Evolutionary conservation across 2,329 filamentous ascomycete species (phyloP).

Genomic region (Colletotrichum salicis): DNA sequence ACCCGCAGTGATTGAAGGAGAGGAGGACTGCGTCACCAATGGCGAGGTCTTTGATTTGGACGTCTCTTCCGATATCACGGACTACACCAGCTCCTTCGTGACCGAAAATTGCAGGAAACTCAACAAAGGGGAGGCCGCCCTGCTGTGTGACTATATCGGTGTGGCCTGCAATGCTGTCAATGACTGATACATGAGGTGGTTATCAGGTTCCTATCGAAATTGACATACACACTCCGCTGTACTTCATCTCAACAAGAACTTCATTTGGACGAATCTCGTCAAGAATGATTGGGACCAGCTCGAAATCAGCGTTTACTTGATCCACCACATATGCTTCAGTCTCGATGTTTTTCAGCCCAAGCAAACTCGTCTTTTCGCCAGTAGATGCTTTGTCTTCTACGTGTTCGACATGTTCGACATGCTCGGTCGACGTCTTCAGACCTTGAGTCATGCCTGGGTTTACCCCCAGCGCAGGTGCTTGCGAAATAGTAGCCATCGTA

Average conservation of each 20-base stretch:
- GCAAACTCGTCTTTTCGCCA: not conserved
- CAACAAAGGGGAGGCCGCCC: conserved; percentile 18
- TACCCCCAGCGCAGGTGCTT: not conserved
- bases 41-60: conserved; percentile 91
- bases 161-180: conserved; percentile 57
- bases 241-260: conserved; percentile 91
- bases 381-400: not conserved
- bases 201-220: not conserved
- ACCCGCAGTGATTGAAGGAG: conserved; percentile 91
- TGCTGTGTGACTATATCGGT: conserved; percentile 67
- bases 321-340: conserved; percentile 23
- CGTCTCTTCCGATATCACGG: conserved; percentile 92
- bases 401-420: not conserved
- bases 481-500: not conserved
- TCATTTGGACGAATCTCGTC: conserved; percentile 71
- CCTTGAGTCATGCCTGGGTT: not conserved
- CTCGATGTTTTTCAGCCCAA: not conserved
- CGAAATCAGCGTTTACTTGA: conserved; percentile 16
- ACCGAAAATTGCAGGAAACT: conserved; percentile 85
- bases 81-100: conserved; percentile 93
- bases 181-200: not conserved
- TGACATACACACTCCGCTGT: conserved; percentile 78
- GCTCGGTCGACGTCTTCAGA: not conserved
- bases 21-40: conserved; percentile 90
- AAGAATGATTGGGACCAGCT: conserved; percentile 22